These are phyloP conservation scores for Trichoderma semiorbis DNA, from an alignment of 2,329 filamentous ascomycete genomes.

Conservation along the genomic window DNA sequence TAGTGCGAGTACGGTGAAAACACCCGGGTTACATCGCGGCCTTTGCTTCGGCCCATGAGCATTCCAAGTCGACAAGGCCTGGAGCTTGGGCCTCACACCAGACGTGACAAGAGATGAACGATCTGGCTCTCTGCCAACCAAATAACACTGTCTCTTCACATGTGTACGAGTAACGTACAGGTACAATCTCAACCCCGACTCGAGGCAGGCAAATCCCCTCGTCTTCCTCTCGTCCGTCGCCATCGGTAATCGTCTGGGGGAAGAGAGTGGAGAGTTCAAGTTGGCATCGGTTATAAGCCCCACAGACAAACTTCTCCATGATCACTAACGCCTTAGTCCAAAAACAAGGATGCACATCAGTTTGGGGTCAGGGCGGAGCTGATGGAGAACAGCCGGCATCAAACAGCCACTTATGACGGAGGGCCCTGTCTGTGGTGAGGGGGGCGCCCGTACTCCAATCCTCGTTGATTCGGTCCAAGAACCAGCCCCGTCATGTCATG, in stretches of 20 bases:
- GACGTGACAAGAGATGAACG: not conserved
- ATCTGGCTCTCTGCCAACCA: not conserved
- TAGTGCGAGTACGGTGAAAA: not conserved
- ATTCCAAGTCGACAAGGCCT: not conserved
- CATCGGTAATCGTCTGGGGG: not conserved
- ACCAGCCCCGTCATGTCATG: no score
- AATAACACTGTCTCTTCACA: not conserved
- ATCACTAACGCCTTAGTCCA: not conserved
- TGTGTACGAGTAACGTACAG: not conserved
- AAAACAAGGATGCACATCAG: constrained; percentile 13
- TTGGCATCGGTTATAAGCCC: constrained; percentile 2
- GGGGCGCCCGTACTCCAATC: not conserved
- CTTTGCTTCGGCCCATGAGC: not conserved
- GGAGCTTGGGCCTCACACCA: not conserved
- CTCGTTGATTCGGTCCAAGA: not conserved
- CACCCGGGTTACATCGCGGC: not conserved
- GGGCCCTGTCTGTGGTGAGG: not conserved
- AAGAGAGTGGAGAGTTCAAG: not conserved
- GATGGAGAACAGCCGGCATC: constrained; percentile 7
- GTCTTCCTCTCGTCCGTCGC: constrained; percentile 3
- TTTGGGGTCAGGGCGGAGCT: constrained; percentile 8
- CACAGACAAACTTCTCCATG: not conserved
- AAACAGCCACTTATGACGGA: constrained; percentile 3
- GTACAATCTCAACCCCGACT: not conserved
- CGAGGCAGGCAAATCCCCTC: not conserved